Conservation (phyloP, 2,329 filamentous ascomycete species). For the Thielaviopsis musarum region DNA sequence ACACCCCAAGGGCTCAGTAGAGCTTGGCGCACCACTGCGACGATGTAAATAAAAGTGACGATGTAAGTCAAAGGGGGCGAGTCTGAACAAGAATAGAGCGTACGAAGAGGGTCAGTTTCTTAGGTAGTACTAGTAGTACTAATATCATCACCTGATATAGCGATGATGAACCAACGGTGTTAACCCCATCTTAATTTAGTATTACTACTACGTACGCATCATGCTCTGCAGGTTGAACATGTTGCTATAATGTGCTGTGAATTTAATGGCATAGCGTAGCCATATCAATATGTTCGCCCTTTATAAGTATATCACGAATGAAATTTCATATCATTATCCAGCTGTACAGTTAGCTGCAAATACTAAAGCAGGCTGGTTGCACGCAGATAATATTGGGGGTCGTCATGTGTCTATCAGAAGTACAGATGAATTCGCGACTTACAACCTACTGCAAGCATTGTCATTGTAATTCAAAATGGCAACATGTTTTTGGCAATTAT, state of each 20-base stretch:
- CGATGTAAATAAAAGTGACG: background rate
- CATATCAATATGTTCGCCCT: background rate
- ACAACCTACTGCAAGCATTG: background rate
- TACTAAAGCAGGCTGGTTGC: background rate
- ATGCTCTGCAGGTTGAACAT: no score
- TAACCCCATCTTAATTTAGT: no score
- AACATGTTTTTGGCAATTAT: no score
- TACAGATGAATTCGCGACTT: background rate
- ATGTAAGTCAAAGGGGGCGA: background rate
- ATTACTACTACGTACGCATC: no score
- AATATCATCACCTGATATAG: no score
- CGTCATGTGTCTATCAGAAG: background rate
- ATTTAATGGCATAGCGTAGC: background rate
- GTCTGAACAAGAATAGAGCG: background rate
- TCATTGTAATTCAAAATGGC: no score
- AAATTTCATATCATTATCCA: background rate
- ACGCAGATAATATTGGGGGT: background rate
- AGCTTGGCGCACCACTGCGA: background rate
- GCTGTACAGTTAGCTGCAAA: background rate
- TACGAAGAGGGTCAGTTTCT: no score
- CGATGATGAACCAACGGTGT: no score
- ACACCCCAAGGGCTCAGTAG: background rate
- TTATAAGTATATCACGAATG: background rate
- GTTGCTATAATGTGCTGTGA: background rate
- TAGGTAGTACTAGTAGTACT: no score